These are phyloP conservation scores for Apiospora pterosperma DNA, from an alignment of 2,329 filamentous ascomycete genomes.

Conservation along the genomic window DNA sequence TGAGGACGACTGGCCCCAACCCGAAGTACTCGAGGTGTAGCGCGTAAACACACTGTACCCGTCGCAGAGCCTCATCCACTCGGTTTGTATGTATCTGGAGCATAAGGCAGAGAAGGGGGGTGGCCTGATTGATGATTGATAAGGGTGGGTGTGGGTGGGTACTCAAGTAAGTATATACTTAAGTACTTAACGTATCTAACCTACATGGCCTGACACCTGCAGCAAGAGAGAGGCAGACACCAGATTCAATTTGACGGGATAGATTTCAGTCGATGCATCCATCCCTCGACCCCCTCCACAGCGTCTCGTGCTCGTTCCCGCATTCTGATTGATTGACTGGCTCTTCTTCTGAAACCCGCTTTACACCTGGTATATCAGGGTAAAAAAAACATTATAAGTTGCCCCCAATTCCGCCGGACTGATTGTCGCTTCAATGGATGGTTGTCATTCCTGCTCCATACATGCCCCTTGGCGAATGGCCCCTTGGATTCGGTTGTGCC, in stretches of 20 bases:
- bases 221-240: no score
- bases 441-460: not conserved
- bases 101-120: no score
- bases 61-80: not conserved
- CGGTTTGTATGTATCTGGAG: not conserved
- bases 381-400: not conserved
- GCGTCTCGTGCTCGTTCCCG: not conserved
- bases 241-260: not conserved
- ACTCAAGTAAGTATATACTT: no score
- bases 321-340: not conserved
- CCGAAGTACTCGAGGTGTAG: not conserved
- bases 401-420: not conserved
- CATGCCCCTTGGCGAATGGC: not conserved
- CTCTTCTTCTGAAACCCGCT: not conserved
- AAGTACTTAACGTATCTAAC: no score
- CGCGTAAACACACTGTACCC: not conserved
- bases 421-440: not conserved
- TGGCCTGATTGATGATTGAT: not conserved
- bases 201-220: not conserved
- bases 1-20: no score
- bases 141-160: not conserved
- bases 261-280: not conserved
- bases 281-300: not conserved
- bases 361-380: not conserved
- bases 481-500: not conserved